Base-by-base conservation (phyloP, 352 stramenopile species). In the Elongisporangium undulatum region DNA sequence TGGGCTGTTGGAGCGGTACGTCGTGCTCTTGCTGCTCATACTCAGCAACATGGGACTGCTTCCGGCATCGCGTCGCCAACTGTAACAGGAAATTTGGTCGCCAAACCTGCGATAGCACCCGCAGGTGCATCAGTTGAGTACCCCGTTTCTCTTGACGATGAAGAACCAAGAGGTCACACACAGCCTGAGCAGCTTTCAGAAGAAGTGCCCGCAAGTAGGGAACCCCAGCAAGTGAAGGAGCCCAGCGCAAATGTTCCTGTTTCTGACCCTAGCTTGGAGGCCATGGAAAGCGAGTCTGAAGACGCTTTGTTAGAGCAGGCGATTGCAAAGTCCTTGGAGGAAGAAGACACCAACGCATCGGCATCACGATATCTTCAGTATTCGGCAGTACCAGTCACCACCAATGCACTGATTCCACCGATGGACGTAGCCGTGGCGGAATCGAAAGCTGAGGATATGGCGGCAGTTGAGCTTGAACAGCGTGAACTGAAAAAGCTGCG, bases 1-100 rank as follows among this genome's bases (percentile, higher is more conserved):
- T 95, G 85, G 85, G 83, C 85, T 51, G 85, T 84, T 50, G 85
- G 85, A 51, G 85, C 85, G 41, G 83, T 95, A 0, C 72, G 83
- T 51, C 73, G 82, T 54, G 85, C 85, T 49, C 60, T 92, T 34
- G 75, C 82, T 62, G 67, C 88, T 26, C 85, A 95, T 59, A 79
- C 75, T 23, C 62, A 70, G 41, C 72, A 78, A n/a, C 66, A 81
- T 60, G 68, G 67, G 49, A 63, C 2, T 13, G 29, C 8, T 41
- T 13, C 29, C 4, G 29, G 4, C 13, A 15, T 41, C 49, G 24
- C 13, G 26, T 56, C 51, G 9, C 51, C 29, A 41, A 41, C 29
- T 41, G 29, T 41, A 15, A 13, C 29, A 41, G 9, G 29, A 41
- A 41, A 41, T 41, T 41, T 41, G 29, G 29, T 2, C 8, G 8